Base-by-base conservation (phyloP, 139 green algal genomes). In the Chlorella sp. region DNA sequence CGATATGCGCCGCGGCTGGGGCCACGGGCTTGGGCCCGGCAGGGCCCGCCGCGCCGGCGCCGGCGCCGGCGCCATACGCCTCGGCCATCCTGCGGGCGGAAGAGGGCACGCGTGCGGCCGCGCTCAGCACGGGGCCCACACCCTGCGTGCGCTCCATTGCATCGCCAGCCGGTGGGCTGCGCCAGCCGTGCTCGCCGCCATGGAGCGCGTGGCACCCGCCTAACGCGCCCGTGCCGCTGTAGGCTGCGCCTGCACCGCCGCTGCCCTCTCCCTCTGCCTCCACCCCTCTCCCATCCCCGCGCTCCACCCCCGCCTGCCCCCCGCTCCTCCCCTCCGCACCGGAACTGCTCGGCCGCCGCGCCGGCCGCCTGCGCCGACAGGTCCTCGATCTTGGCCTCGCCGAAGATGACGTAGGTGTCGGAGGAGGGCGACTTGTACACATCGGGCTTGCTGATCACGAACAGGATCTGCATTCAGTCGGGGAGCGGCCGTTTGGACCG, bases 331-430 rank as follows among this genome's bases (percentile, higher is more conserved):
- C 63, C 43, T 43, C 23, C 43, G 41, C n/a, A 71, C 66, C 66
- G 48, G 80, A 98, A 98, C 85, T 97, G 94, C 84, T 97, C 89
- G n/a, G 94, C 92, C 12, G 91, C 91, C 27, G 75, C 68, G 6
- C 84, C 81, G 67, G 94, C 87, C 25, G 89, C 90, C 80, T 98
- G 90, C 3, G 95, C 92, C 55, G 79, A 90, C 17, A 99, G 85
- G 84, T 99, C 96, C 91, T 99, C 96, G 25, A 99, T 98, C 94
- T 99, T 98, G 63, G 95, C 95, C 90, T 99, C 96, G 56, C 96
- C 96, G 77, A 99, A 99, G 85, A 99, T 98, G 87, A 99, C 93
- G 88, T 98, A 96, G 15, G 96, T 99, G 86, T 99, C 96, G 7
- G 87, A 95, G 61, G 84, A 88, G 21, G 96, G 95, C 84, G 82